phyloP scores from a whole-genome alignment of 2,329 filamentous ascomycete genomes.

The Thelonectria rubi region DNA sequence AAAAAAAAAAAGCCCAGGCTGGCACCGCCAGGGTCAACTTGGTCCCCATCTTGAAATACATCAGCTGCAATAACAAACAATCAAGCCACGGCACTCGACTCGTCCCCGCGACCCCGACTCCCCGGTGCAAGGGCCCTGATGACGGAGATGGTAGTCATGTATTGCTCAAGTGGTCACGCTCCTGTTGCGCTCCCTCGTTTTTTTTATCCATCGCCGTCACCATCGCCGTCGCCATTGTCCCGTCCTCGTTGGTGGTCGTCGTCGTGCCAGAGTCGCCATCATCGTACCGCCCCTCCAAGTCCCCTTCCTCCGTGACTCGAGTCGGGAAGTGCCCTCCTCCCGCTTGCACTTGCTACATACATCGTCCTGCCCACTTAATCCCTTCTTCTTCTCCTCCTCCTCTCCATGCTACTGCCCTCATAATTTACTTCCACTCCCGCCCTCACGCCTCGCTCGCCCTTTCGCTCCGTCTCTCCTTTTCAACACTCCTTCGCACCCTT shows the following conservation, averaged over 20 bases:
- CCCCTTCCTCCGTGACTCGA: neutral
- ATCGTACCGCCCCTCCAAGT: neutral
- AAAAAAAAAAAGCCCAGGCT: neutral
- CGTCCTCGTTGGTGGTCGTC: neutral
- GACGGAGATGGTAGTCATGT: neutral
- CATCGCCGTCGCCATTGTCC: too few species aligned
- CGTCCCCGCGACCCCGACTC: neutral
- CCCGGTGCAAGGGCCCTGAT: neutral
- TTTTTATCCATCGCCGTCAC: neutral
- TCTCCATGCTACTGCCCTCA: too few species aligned
- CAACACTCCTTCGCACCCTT: neutral
- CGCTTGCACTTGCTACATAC: neutral
- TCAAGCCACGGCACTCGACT: neutral
- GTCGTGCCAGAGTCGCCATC: neutral
- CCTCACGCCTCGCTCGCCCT: too few species aligned
- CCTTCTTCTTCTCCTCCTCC: neutral
- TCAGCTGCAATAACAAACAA: neutral
- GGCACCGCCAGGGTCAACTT: too few species aligned
- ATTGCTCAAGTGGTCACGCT: neutral
- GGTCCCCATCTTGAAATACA: neutral
- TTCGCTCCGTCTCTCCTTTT: neutral
- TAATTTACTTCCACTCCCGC: neutral
- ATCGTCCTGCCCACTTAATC: neutral
- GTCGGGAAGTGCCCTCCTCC: neutral
- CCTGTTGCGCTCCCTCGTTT: neutral